Percentiles rank a stretch among this genome's conserved stretches.
Conservation (phyloP, 1,284 basidiomycete species). For the Boletus albobrunnescens region DNA sequence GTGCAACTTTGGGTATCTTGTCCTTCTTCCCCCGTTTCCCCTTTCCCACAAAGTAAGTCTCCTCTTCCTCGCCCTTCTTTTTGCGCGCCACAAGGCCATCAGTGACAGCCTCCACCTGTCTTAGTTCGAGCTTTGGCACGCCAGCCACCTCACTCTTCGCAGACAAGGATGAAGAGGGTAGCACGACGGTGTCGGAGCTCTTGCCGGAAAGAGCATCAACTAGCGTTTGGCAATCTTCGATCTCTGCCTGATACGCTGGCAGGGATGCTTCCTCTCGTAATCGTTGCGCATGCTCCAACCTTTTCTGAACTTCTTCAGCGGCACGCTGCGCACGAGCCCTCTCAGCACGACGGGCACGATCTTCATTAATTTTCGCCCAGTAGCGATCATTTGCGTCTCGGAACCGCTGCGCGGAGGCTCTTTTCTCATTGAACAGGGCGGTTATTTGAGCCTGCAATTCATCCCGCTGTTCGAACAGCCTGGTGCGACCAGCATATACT, state of each 20-base stretch:
- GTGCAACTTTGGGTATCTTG: conserved; percentile 38
- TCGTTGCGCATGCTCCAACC: conserved; percentile 75
- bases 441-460: conserved; percentile 69
- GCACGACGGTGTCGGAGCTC: conserved; percentile 52
- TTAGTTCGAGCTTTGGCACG: conserved; percentile 80
- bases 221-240: conserved; percentile 95
- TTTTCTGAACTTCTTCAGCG: conserved; percentile 80
- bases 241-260: conserved; percentile 90
- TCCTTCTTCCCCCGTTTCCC: conserved; percentile 74
- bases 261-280: conserved; percentile 88
- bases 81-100: conserved; percentile 81
- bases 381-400: conserved; percentile 81
- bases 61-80: conserved; percentile 87
- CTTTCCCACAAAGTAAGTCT: conserved; percentile 77
- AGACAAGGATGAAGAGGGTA: conserved; percentile 42
- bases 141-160: conserved; percentile 53
- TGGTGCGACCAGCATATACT: conserved; percentile 75
- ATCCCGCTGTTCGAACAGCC: conserved; percentile 88
- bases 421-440: conserved; percentile 73
- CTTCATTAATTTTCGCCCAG: conserved; percentile 80
- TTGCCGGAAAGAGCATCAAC: conserved; percentile 88
- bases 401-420: conserved; percentile 67
- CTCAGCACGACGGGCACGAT: conserved; percentile 82
- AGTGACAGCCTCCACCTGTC: conserved; percentile 74
- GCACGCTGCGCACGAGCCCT: conserved; percentile 76